Base-by-base conservation (phyloP, 805 yeast species). In the Hermanozyma aechmeae region DNA sequence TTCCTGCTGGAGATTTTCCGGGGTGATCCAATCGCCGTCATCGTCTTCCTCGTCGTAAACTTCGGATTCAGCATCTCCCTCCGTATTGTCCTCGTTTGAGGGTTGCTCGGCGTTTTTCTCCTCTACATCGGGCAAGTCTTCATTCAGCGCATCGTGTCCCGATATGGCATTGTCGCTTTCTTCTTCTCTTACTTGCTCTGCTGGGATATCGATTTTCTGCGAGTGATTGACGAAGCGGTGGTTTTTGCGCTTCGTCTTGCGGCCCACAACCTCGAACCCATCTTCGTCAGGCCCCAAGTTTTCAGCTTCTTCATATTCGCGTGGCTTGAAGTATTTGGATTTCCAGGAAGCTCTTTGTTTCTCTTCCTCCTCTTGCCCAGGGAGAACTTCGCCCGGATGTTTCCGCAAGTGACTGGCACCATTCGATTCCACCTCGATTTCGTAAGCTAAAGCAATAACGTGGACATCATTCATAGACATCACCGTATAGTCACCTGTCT, bases 401-500 rank as follows among this genome's bases (percentile, higher is more conserved):
- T 64, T 69, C 53, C 95, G 72, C 35, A 86, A 57, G 45, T 82
- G 65, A 71, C 76, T 68, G 27, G 75, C 79, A 12, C 89, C 89
- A 26, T 69, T 61, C 41, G 76, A 76, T 50, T 84, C 89, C 31
- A 65, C 62, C 39, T 87, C 95, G 28, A 92, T 55, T 50, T 92
- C 96, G 49, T 85, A 87, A 1, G 95, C 75, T 42, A 92, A 65
- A 0, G 99, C 97, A 35, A 93, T 67, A 32, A 92, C 79, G 48
- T 87, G 96, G 21, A 92, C 61, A 79, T 92, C 99, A 39, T 93
- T 87, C 22, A 77, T 71, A 40, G 95, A 83, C 32, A 92, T 66
- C 4, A 89, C 98, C 4, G 81, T 61, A 40, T 65, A 81, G 61
- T 92, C 99, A 51, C 99, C 99, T 1, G 97, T 87, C 27, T 80